Base-by-base conservation (phyloP, 75 land plant species). In the Cunninghamia lanceolata region DNA sequence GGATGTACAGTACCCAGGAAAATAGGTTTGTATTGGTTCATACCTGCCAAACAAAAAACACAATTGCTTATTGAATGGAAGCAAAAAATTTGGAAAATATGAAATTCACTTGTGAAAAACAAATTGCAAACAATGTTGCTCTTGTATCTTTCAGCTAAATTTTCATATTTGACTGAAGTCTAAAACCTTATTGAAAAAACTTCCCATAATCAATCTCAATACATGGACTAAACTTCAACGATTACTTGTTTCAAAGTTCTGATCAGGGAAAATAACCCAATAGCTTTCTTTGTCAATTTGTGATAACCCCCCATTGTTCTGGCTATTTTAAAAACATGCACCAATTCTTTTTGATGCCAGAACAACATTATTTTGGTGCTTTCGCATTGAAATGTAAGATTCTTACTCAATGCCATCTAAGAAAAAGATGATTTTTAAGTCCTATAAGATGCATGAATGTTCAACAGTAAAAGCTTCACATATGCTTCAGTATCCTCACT, bases 1-100 rank as follows among this genome's bases (percentile, higher is more conserved):
- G 99, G 99, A 82, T 97, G 93, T 40, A 91, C 99, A 6, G 94
- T 93, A 9, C 99, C 99, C 63, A 97, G 85, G 73, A 97, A 97
- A 3, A 97, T 96, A 2, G 98, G 94, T 87, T 97, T 97, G 91
- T 89, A 97, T 89, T 97, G 99, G 89, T 97, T 97, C 99, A 97
- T 97, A 40, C 99, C 99, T 95, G 83, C 15, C 30, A 74, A 35
- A 36, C 32, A 56, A 59, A 70, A 84, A 35, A 42, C 46, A 46
- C 15, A 9, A 36, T 3, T 15, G 11, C n/a, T 77, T 28, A 85
- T 38, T 8, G 4, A 36, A 30, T 42, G 16, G 16, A 85, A n/a
- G 81, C 39, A 45, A 40, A 28, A n/a, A 45, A 17, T 1, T 39
- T 9, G 11, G 2, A 77, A 77, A 7, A 36, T 79, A 79, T 79